phyloP scores from a whole-genome alignment of 2,329 filamentous ascomycete species.

The Teratosphaeria gauchensis region DNA sequence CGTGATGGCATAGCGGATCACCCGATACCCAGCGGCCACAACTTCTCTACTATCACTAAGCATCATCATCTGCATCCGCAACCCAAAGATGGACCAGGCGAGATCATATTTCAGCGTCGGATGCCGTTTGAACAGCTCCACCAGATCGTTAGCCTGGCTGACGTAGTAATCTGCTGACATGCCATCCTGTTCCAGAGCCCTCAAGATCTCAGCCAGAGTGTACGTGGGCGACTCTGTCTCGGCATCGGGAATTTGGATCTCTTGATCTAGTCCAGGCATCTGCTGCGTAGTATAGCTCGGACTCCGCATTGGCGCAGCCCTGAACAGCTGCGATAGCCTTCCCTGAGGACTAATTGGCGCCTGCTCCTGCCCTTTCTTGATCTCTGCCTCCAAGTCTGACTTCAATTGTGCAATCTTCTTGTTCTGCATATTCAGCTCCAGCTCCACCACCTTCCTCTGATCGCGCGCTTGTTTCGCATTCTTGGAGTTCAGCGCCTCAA shows the following conservation, averaged over 20 bases:
- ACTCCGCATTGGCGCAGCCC: slow-evolving; percentile 45
- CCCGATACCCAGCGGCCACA: slow-evolving; percentile 84
- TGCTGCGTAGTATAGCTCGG: slow-evolving; percentile 29
- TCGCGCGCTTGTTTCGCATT: slow-evolving; percentile 90
- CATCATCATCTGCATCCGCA: slow-evolving; percentile 91
- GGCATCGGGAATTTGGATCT: slow-evolving; percentile 23
- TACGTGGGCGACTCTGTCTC: slow-evolving; percentile 72
- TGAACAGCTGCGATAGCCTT: slow-evolving; percentile 49
- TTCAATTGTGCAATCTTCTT: slow-evolving; percentile 53
- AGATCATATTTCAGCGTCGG: slow-evolving; percentile 93
- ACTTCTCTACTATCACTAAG: slow-evolving; percentile 93
- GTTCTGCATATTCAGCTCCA: slow-evolving; percentile 84
- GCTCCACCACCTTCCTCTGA: slow-evolving; percentile 49
- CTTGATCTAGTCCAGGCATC: slow-evolving; percentile 4
- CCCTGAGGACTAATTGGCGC: slow-evolving; percentile 35
- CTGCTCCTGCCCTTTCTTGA: slow-evolving; percentile 48
- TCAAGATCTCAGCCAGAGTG: slow-evolving; percentile 78
- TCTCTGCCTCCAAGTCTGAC: slow-evolving; percentile 49
- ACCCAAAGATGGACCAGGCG: slow-evolving; percentile 88
- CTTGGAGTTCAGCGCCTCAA: slow-evolving; percentile 88
- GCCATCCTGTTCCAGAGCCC: slow-evolving; percentile 77
- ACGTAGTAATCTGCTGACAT: slow-evolving; percentile 95
- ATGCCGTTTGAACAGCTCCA: slow-evolving; percentile 92
- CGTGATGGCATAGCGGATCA: slow-evolving; percentile 89
- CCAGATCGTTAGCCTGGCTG: slow-evolving; percentile 77